These are phyloP conservation scores for Sanghuangporus sanghuang DNA, from an alignment of 1,284 basidiomycete genomes.

Conservation along the genomic window DNA sequence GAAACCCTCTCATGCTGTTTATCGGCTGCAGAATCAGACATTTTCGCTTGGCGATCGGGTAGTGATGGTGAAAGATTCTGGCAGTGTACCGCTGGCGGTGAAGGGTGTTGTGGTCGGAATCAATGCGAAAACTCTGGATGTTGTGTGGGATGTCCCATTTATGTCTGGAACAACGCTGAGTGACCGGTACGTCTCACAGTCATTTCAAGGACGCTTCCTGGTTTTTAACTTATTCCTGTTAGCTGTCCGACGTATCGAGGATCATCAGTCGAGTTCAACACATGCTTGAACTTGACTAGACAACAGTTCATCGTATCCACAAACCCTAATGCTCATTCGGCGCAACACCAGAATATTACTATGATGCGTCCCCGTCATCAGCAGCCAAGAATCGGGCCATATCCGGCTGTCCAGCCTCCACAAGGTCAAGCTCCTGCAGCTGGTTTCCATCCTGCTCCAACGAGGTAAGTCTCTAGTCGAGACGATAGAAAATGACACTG, in stretches of 20 bases:
- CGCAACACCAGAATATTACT: slow-evolving; percentile 27
- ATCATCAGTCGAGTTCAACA: slow-evolving; percentile 76
- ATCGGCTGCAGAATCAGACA: slow-evolving; percentile 86
- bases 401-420: slow-evolving; percentile 50
- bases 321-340: slow-evolving; percentile 43
- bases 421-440: slow-evolving; percentile 47
- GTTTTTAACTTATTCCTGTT: neutral
- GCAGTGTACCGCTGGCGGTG: slow-evolving; percentile 86
- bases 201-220: neutral
- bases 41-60: slow-evolving; percentile 95
- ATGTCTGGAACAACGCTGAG: slow-evolving; percentile 87
- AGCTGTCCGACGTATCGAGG: slow-evolving; percentile 91
- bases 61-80: slow-evolving; percentile 92
- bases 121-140: slow-evolving; percentile 83
- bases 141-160: slow-evolving; percentile 96
- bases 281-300: slow-evolving; percentile 81
- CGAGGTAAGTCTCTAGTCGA: slow-evolving; percentile 26
- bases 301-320: slow-evolving; percentile 78
- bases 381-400: slow-evolving; percentile 63
- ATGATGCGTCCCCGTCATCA: slow-evolving; percentile 38
- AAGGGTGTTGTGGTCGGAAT: slow-evolving; percentile 95
- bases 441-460: slow-evolving; percentile 54
- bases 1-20: slow-evolving; percentile 88
- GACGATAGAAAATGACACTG: neutral
- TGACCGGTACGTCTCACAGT: slow-evolving; percentile 51